phyloP scores from a whole-genome alignment of 257 asterid genomes.

The Plantago major region DNA sequence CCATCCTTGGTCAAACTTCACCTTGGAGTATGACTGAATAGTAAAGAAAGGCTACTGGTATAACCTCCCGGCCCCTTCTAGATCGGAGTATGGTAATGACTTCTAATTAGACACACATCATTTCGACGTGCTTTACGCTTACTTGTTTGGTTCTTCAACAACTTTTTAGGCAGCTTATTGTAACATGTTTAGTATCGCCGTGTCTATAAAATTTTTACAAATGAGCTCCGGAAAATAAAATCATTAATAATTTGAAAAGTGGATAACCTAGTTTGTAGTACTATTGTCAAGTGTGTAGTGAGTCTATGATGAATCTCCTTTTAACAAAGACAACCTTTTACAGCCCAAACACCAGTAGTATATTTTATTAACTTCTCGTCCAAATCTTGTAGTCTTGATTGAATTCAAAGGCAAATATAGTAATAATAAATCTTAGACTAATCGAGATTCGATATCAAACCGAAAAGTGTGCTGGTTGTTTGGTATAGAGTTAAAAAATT shows the following conservation, averaged over 20 bases:
- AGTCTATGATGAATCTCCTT: too few relatives aligned
- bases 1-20: neutral
- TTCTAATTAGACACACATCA: neutral
- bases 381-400: neutral
- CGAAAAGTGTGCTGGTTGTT: too few relatives aligned
- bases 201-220: too few relatives aligned
- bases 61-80: neutral
- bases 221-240: too few relatives aligned
- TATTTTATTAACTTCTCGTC: neutral
- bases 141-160: too few relatives aligned
- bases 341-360: neutral
- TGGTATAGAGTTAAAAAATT: too few relatives aligned
- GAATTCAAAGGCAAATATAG: neutral
- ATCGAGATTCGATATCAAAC: neutral
- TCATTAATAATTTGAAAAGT: too few relatives aligned
- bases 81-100: neutral
- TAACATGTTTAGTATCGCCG: too few relatives aligned
- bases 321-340: neutral
- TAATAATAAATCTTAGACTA: constrained; percentile 4
- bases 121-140: neutral
- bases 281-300: too few relatives aligned
- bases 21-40: neutral
- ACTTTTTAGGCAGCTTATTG: too few relatives aligned
- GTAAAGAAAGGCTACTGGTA: too few relatives aligned
- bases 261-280: too few relatives aligned